Percentiles rank a stretch among this genome's conserved stretches.
Evolutionary conservation across 768 basidiomycete species (phyloP).

Genomic region (Termitomyces sp.): DNA sequence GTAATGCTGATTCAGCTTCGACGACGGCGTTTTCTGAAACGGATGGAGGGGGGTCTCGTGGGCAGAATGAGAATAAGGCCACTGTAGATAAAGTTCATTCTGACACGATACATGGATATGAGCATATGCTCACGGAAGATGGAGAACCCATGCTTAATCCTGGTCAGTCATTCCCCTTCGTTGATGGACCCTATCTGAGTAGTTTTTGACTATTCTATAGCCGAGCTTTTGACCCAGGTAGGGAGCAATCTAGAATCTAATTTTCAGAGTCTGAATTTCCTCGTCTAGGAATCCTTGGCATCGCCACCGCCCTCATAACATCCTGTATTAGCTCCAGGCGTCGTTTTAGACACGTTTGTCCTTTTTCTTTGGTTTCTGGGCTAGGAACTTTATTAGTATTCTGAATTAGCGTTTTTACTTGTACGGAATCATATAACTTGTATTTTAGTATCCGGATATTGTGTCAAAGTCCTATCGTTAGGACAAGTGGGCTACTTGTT

Average conservation of each 20-base stretch:
- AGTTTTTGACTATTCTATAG: conserved; percentile 19
- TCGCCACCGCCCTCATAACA: conserved; percentile 57
- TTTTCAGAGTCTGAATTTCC: conserved; percentile 9
- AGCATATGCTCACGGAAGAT: conserved; percentile 56
- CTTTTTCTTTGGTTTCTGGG: conserved; percentile 2
- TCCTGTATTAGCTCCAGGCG: not conserved
- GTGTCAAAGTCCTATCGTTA: not conserved
- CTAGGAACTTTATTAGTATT: not conserved
- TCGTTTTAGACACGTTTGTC: conserved; percentile 3
- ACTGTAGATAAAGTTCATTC: not conserved
- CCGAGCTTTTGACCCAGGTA: conserved; percentile 62
- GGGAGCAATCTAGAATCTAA: conserved; percentile 9
- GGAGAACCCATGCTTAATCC: conserved; percentile 65
- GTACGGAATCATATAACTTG: conserved; percentile 12
- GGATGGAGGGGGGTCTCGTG: not conserved
- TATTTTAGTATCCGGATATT: conserved; percentile 10
- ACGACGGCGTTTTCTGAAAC: conserved; percentile 8
- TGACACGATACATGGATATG: conserved; percentile 23
- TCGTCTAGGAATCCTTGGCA: conserved; percentile 52
- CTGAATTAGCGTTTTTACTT: conserved; percentile 5
- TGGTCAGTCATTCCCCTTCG: conserved; percentile 35
- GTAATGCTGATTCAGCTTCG: conserved; percentile 9
- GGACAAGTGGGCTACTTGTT: not conserved
- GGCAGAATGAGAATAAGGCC: not conserved
- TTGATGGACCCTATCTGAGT: conserved; percentile 3